Conservation (phyloP, 148 eudicot genomes). For the Cornus kousa region DNA sequence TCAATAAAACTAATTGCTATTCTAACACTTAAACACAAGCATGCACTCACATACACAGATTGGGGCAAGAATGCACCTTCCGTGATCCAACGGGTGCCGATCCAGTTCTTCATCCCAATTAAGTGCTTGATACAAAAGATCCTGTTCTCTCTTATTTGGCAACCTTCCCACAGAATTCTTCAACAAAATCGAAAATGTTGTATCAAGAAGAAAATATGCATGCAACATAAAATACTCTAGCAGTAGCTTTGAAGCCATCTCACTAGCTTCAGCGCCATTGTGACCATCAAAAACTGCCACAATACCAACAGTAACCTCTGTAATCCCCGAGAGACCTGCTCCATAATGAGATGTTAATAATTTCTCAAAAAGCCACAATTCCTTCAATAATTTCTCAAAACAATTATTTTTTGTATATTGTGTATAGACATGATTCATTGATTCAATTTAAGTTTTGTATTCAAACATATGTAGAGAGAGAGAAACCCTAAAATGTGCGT, state of each 20-base stretch:
- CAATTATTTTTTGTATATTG: too few relatives aligned
- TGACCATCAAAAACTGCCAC: slow-evolving; percentile 97
- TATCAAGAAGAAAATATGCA: slow-evolving; percentile 83
- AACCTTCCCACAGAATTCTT: slow-evolving; percentile 47
- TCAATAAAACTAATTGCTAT: neutral
- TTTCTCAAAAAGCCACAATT: neutral
- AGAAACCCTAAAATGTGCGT: too few relatives aligned
- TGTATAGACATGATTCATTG: neutral
- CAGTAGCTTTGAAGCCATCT: slow-evolving; percentile 85
- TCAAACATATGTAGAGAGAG: too few relatives aligned
- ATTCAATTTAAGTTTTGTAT: too few relatives aligned
- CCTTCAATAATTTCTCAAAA: neutral
- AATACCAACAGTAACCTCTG: slow-evolving; percentile 63
- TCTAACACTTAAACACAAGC: too few relatives aligned
- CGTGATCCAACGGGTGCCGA: slow-evolving; percentile 35
- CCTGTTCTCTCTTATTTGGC: slow-evolving; percentile 40
- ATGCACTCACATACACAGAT: neutral
- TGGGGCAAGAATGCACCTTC: slow-evolving; percentile 43
- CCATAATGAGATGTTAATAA: slow-evolving; percentile 15
- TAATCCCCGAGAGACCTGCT: slow-evolving; percentile 65
- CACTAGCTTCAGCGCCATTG: slow-evolving; percentile 97
- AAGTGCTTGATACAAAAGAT: slow-evolving; percentile 29
- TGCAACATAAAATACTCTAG: slow-evolving; percentile 85
- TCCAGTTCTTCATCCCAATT: slow-evolving; percentile 36
- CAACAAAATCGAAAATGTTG: slow-evolving; percentile 55